Base-by-base conservation (phyloP, 352 stramenopile species). In the Aphanomyces stellatus region DNA sequence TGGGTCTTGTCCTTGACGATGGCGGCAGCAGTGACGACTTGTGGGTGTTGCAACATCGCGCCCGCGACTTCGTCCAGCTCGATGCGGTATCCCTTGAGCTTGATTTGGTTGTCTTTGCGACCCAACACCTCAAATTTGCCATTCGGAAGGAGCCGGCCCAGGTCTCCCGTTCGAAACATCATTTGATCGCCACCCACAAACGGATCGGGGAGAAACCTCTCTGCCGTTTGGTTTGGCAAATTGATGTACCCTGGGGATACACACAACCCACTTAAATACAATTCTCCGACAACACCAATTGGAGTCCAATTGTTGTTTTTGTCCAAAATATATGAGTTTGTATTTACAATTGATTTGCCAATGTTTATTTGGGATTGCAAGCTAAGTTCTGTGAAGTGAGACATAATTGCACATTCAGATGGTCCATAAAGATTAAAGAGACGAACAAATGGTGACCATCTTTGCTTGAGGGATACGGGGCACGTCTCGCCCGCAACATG, bases 91-190 rank as follows among this genome's bases (percentile, higher is more conserved):
- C 85, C 86, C 19, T 82, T 77, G 0, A 90, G 76, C 64, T 95
- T 95, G 34, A 93, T 80, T 62, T 92, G 86, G 2, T 76, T 71
- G 61, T 95, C 86, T 0, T 76, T 77, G 22, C 86, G 74, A 15
- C 85, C 81, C 1, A 91, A 62, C 41, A 91, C 82, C 72, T 98
- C 90, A 4, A 98, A 72, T 70, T 96, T 81, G 4, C 89, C 87
- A 68, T 96, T 96, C 0, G 88, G 85, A 55, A 98, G 75, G 53
- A 97, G 91, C 17, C 91, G 78, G 42, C 86, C 93, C 43, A 91
- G 76, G 75, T 98, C 92, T 31, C 94, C 92, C 0, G 92, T 98
- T 35, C 87, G 82, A 72, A 98, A 98, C 30, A 98, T 87, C n/a
- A 78, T 82, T 70, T 96, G 74, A 37, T 78, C 80, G 3, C 76